phyloP scores from a whole-genome alignment of 2,329 filamentous ascomycete species.

The Fusarium abutilonis region DNA sequence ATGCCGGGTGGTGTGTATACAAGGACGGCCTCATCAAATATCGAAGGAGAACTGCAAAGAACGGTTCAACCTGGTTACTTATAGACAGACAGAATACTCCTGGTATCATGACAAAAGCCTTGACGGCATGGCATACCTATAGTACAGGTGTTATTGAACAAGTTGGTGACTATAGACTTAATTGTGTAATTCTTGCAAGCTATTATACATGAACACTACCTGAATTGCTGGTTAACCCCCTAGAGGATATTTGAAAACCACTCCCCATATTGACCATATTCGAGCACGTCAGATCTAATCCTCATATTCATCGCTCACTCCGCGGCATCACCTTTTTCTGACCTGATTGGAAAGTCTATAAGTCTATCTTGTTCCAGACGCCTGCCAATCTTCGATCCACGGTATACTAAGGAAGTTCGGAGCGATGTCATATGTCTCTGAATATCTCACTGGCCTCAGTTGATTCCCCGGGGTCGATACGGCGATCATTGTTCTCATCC shows the following conservation, averaged over 20 bases:
- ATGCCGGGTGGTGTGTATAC: no score
- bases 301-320: neutral
- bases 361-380: neutral
- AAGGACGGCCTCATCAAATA: no score
- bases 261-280: neutral
- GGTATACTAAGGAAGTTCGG: neutral
- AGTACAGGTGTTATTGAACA: no score
- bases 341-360: neutral
- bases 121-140: no score
- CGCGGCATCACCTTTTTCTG: neutral
- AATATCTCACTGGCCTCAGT: neutral
- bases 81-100: no score
- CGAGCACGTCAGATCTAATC: neutral
- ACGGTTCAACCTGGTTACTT: no score
- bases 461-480: constrained; percentile 6
- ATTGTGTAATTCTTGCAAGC: no score
- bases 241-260: neutral
- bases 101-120: no score
- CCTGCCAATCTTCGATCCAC: neutral
- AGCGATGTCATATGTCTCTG: constrained; percentile 1
- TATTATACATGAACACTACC: no score
- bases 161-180: no score
- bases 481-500: neutral
- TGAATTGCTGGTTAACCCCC: no score
- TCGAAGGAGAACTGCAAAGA: no score